Conservation (phyloP, 352 stramenopile genomes). For the Phytophthora boehmeriae region DNA sequence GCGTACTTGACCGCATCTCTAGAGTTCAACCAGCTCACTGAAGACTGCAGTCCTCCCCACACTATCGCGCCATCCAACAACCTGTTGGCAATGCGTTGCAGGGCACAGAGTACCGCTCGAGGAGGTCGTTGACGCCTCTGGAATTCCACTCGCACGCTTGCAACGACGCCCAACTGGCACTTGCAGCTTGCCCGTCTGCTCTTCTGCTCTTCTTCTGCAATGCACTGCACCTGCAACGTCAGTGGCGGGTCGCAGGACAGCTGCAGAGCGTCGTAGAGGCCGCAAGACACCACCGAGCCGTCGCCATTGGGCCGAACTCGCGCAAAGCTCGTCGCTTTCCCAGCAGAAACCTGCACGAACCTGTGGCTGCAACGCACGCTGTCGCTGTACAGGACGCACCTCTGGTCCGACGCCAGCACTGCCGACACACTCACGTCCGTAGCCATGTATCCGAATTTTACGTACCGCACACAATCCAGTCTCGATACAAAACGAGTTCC, state of each 20-base stretch:
- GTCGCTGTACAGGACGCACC: slow-evolving; percentile 37
- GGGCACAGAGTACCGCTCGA: slow-evolving; percentile 37
- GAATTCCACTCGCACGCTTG: slow-evolving; percentile 42
- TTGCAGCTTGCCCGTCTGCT: slow-evolving; percentile 13
- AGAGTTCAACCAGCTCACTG: slow-evolving; percentile 56
- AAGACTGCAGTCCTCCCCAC: slow-evolving; percentile 40
- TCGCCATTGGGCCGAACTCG: slow-evolving; percentile 22
- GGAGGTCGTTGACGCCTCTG: slow-evolving; percentile 37
- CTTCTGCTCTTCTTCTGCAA: background rate
- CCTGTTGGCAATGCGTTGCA: slow-evolving; percentile 41
- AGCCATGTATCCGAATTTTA: slow-evolving; percentile 18
- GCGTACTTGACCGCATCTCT: slow-evolving; percentile 40
- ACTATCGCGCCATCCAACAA: slow-evolving; percentile 49
- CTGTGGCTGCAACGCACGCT: slow-evolving; percentile 8
- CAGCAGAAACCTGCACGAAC: slow-evolving; percentile 23
- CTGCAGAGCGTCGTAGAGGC: slow-evolving; percentile 38
- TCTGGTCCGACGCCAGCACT: slow-evolving; percentile 1
- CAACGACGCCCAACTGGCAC: slow-evolving; percentile 35
- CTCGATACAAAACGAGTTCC: too few relatives aligned
- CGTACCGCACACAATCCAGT: background rate
- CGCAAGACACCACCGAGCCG: slow-evolving; percentile 31
- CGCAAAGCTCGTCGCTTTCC: slow-evolving; percentile 23
- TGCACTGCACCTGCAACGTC: slow-evolving; percentile 13
- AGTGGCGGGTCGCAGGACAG: slow-evolving; percentile 5
- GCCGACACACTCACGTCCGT: slow-evolving; percentile 48